Conservation (phyloP, 2,329 filamentous ascomycete species). For the Bipolaris gigantea region DNA sequence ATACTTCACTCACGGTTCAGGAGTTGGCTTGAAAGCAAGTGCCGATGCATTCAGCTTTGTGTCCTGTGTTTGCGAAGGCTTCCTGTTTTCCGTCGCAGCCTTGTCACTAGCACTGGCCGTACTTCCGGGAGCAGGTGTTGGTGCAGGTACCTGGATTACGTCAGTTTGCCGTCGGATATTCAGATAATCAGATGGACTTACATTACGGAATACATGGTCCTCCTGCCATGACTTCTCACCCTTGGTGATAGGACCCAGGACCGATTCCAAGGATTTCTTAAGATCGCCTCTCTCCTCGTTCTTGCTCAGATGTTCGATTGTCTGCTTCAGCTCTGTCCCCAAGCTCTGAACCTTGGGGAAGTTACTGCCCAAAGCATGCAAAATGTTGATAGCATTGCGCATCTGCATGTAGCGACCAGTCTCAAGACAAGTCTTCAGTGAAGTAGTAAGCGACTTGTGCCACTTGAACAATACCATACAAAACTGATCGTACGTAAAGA, state of each 20-base stretch:
- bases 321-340: slow-evolving; percentile 68
- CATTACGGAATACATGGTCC: slow-evolving; percentile 72
- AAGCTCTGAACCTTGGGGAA: slow-evolving; percentile 93
- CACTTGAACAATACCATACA: slow-evolving; percentile 83
- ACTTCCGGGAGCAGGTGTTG: slow-evolving; percentile 22
- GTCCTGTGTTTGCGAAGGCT: slow-evolving; percentile 48
- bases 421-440: slow-evolving; percentile 78
- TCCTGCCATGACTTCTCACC: slow-evolving; percentile 70
- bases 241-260: slow-evolving; percentile 70
- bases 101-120: slow-evolving; percentile 36
- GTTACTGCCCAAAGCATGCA: slow-evolving; percentile 76
- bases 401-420: slow-evolving; percentile 96
- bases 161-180: slow-evolving; percentile 12
- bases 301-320: slow-evolving; percentile 64
- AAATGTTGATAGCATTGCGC: slow-evolving; percentile 86
- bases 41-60: slow-evolving; percentile 58
- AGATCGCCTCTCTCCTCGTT: slow-evolving; percentile 68
- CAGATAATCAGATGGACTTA: slow-evolving; percentile 46
- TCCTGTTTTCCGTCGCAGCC: slow-evolving; percentile 40
- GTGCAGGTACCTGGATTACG: slow-evolving; percentile 23
- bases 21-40: slow-evolving; percentile 63
- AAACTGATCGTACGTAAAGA: slow-evolving; percentile 84
- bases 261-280: slow-evolving; percentile 71
- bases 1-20: slow-evolving; percentile 31
- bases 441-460: slow-evolving; percentile 80